Evolutionary conservation across 2,329 filamentous ascomycete genomes (phyloP), one percentile per base, ranked within the genome.

Genomic region (Atkinsonella hypoxylon): DNA sequence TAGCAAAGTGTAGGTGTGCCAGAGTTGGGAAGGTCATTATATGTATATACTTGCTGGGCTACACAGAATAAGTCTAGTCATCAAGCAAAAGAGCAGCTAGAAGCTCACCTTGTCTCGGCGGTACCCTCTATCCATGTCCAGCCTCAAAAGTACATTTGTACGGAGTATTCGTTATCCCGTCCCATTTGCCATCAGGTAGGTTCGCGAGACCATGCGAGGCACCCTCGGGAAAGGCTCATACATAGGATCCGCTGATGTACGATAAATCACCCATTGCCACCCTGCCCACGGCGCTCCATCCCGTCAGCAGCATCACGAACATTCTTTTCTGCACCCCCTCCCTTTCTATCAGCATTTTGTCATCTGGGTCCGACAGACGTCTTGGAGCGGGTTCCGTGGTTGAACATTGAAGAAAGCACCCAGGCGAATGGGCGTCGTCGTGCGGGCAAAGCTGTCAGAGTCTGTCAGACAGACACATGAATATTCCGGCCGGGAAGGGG

Each of bases 11-110:
- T 20, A 26, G n/a, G 30, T 42, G 47, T 41, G 46, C 12, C 22
- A 18, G 7, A 42, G 10, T 6, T 39, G 32, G 34, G 13, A 15
- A 36, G 32, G 39, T 18, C 12, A 41, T 11, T 32, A 41, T 48
- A 48, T 48, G 46, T 48, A 48, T 48, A 48, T 48, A 31, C 39
- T 20, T 48, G 46, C 38, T 18, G 17, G 38, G 38, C 38, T 31
- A 17, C 38, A 45, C 13, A 5, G n/a, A 13, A 22, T 9, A 12
- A 45, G 18, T 39, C 43, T 22, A 26, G 42, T 34, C 20, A 32
- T 46, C n/a, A 32, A 41, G 41, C 40, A 51, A 22, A 32, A 36
- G 30, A 31, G 32, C 13, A 31, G 32, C 13, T 5, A 40, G 12
- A 48, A 11, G 3, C 13, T 41, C 36, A 22, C 34, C 31, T 15